These are phyloP conservation scores for Lyophyllum atratum DNA, from an alignment of 768 basidiomycete species.

Conservation along the genomic window DNA sequence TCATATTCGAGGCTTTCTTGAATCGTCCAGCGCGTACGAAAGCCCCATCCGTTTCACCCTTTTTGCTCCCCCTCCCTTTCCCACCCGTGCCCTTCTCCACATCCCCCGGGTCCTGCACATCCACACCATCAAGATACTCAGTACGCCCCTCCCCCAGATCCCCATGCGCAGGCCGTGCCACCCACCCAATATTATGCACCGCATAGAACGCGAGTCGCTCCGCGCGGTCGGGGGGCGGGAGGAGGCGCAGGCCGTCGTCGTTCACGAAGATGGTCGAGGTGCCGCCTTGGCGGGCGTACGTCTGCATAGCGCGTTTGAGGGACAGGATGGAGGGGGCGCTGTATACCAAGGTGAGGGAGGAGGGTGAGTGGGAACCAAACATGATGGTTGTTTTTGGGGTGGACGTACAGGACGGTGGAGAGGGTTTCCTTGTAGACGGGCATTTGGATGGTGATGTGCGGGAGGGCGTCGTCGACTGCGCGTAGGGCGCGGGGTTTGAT, in stretches of 20 bases:
- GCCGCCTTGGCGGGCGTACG: conserved; percentile 84
- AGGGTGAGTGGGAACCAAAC: neutral
- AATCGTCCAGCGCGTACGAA: conserved; percentile 80
- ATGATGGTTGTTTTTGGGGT: neutral
- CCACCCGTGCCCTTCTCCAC: conserved; percentile 3
- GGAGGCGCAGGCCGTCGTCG: conserved; percentile 71
- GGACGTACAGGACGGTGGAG: conserved; percentile 61
- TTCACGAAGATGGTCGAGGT: conserved; percentile 75
- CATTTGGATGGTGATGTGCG: conserved; percentile 82
- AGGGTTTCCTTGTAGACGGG: conserved; percentile 85
- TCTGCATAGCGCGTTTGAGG: conserved; percentile 83
- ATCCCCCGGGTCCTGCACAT: neutral
- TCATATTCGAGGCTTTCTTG: conserved; percentile 95
- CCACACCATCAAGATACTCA: neutral
- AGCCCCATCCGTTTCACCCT: conserved; percentile 37
- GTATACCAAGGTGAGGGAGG: neutral
- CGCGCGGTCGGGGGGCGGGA: conserved; percentile 1
- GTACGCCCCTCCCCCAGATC: neutral
- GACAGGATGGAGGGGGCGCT: conserved; percentile 72
- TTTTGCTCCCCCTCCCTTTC: neutral
- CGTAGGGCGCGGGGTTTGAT: conserved; percentile 51
- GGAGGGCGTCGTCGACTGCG: conserved; percentile 54
- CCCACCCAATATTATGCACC: conserved; percentile 17
- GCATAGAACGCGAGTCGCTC: conserved; percentile 17
- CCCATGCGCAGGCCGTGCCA: conserved; percentile 17